Conservation (phyloP, 148 eudicot genomes). For the Vaccinium darrowii region DNA sequence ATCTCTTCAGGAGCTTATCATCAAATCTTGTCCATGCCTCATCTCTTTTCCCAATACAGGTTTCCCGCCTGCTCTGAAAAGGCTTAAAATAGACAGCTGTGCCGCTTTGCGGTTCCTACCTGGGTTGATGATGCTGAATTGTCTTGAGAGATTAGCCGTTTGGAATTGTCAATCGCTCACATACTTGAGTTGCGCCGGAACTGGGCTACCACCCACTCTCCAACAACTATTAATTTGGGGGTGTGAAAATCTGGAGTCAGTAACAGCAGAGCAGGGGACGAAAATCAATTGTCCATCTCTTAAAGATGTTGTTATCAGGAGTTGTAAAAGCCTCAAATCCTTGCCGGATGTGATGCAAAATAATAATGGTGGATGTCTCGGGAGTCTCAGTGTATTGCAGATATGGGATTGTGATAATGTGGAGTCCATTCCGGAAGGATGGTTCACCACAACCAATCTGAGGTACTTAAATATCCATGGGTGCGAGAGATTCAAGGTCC, state of each 20-base stretch:
- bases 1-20: not conserved
- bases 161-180: not conserved
- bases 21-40: not conserved
- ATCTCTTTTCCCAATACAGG: not conserved
- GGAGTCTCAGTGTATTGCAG: not conserved
- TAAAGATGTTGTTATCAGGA: fast-evolving
- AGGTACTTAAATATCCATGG: not conserved
- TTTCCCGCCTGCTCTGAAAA: not conserved
- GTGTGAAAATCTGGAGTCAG: not conserved
- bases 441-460: not conserved
- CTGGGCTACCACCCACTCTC: not conserved
- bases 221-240: not conserved
- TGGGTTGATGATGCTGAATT: not conserved
- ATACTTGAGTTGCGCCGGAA: not conserved
- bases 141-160: not conserved
- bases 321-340: not conserved
- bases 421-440: conserved; percentile 4
- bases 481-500: not conserved
- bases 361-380: not conserved
- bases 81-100: not conserved
- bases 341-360: conserved; percentile 2
- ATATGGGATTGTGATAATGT: not conserved
- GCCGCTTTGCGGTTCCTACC: not conserved
- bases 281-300: not conserved
- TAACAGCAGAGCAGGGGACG: not conserved